Evolutionary conservation across 345 rosid genomes (phyloP).

Genomic region (Erodium maritimum): DNA sequence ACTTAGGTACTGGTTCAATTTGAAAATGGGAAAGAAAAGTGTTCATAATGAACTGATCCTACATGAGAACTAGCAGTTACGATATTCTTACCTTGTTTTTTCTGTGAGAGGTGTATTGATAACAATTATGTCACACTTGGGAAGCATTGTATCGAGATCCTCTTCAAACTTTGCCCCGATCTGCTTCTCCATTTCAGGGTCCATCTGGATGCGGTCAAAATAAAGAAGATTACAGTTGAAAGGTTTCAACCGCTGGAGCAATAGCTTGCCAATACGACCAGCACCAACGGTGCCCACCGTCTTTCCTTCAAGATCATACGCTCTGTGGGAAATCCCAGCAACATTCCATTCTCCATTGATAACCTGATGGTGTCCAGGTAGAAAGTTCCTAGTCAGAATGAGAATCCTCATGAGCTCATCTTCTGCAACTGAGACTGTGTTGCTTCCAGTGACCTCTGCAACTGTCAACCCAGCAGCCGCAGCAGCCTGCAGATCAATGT

Average conservation of each 20-base stretch:
- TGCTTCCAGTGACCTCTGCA: constrained; percentile 94
- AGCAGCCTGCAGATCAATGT: constrained; percentile 78
- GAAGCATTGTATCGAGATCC: constrained; percentile 71
- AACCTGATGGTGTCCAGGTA: constrained; percentile 85
- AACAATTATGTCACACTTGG: constrained; percentile 74
- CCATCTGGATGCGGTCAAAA: constrained; percentile 73
- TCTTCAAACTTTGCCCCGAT: constrained; percentile 69
- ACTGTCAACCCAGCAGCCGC: constrained; percentile 85
- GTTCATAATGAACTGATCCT: too few species aligned
- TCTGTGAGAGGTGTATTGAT: constrained; percentile 84
- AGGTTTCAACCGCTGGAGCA: constrained; percentile 83
- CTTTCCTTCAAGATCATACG: constrained; percentile 96
- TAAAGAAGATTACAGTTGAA: constrained; percentile 82
- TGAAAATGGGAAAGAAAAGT: background rate
- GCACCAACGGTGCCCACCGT: constrained; percentile 87
- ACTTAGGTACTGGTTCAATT: too few species aligned
- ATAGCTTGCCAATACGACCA: constrained; percentile 78
- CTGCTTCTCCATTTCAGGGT: constrained; percentile 55
- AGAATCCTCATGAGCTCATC: constrained; percentile 94
- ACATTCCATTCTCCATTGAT: constrained; percentile 88
- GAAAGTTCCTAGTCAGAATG: constrained; percentile 71
- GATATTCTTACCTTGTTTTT: constrained; percentile 45
- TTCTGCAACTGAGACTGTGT: constrained; percentile 84
- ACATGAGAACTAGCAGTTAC: too few species aligned
- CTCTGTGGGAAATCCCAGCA: constrained; percentile 67